Evolutionary conservation across 257 asterid genomes (phyloP).

Genomic region (Perilla frutescens): DNA sequence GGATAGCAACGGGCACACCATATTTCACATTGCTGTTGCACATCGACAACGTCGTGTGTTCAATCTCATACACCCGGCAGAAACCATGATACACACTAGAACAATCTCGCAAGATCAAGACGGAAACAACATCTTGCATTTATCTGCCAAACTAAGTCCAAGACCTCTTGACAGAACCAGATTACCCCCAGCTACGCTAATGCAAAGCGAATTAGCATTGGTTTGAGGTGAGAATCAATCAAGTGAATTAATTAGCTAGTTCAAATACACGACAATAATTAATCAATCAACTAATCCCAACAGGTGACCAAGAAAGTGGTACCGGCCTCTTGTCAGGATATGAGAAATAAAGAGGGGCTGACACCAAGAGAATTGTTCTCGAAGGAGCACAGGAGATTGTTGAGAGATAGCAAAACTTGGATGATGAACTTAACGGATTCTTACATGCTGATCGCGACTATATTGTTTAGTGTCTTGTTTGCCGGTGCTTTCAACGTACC

Average conservation of each 20-base stretch:
- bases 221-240: background rate
- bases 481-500: too few relatives aligned
- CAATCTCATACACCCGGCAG: background rate
- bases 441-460: conserved; percentile 21
- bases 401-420: background rate
- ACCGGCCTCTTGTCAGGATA: background rate
- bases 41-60: conserved; percentile 30
- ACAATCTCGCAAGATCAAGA: background rate
- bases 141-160: background rate
- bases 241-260: too few relatives aligned
- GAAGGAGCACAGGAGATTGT: background rate
- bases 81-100: background rate
- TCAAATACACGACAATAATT: background rate
- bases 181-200: background rate
- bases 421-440: background rate
- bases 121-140: background rate
- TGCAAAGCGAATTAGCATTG: conserved; percentile 9
- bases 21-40: conserved; percentile 5
- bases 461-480: background rate
- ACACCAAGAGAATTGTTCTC: background rate
- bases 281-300: background rate
- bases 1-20: background rate
- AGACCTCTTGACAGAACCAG: too few relatives aligned
- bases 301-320: background rate
- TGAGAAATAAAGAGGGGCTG: background rate